phyloP scores from a whole-genome alignment of 2,329 filamentous ascomycete species.

The Falciphora oryzae region DNA sequence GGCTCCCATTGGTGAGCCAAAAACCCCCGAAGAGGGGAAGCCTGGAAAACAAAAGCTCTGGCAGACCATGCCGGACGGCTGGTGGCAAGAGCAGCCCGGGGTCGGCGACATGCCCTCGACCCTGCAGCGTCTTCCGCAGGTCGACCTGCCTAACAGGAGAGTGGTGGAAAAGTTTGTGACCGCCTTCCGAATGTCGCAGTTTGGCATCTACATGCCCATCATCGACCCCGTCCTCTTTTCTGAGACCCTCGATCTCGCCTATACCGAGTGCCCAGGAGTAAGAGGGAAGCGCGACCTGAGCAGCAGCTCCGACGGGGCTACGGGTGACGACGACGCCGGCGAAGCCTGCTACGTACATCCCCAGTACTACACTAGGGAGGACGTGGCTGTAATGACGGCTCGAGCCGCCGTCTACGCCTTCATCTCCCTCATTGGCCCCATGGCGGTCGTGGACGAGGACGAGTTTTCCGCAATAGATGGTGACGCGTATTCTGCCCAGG shows the following conservation, averaged over 20 bases:
- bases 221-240: constrained; percentile 41
- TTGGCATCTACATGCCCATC: constrained; percentile 34
- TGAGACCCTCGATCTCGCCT: constrained; percentile 39
- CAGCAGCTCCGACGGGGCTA: constrained; percentile 1
- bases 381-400: background rate
- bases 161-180: constrained; percentile 22
- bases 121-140: background rate
- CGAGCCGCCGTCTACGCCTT: constrained; percentile 27
- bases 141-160: constrained; percentile 29
- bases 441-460: constrained; percentile 13
- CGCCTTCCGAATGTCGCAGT: constrained; percentile 14
- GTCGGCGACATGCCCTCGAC: constrained; percentile 1
- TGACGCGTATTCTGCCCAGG: constrained; percentile 34
- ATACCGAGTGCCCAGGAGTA: constrained; percentile 19
- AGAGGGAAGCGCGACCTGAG: constrained; percentile 13
- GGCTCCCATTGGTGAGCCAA: background rate
- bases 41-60: constrained; percentile 16
- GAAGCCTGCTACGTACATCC: background rate
- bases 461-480: constrained; percentile 26
- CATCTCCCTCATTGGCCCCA: constrained; percentile 29
- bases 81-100: background rate
- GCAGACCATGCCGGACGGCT: constrained; percentile 5
- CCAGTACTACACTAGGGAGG: background rate
- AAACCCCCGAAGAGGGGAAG: background rate
- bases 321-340: background rate